Evolutionary conservation across 345 rosid species (phyloP), one percentile per base, ranked within the genome.

Genomic region (Raphanus sativus): DNA sequence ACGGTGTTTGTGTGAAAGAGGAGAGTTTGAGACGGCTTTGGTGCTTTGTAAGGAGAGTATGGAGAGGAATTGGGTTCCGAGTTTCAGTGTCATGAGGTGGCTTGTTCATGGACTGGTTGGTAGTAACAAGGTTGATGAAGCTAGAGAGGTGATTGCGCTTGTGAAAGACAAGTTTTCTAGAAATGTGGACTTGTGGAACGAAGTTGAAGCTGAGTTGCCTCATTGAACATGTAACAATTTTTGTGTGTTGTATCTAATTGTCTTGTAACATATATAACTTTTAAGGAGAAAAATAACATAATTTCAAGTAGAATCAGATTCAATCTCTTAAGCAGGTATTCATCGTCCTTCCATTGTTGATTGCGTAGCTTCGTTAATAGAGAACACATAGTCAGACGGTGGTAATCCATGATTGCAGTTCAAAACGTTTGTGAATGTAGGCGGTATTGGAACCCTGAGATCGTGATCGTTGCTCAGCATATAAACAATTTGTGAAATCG

Each of bases 1-100:
- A 61, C 67, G 83, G 40, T 85, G 36, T 17, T 85, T 91, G 70
- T 88, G 96, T 30, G 71, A 82, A 82, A 83, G 84, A 30, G 71
- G 84, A 70, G 90, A 92, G 30, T 91, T 88, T 30, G 94, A 91
- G 81, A 61, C 84, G 0, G 96, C 96, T 1, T 63, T 87, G 85
- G 52, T 67, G 24, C 26, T 88, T 25, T 91, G 90, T 67, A 83
- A 65, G 69, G 86, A 80, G 78, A 85, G 92, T 71, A 88, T 91
- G 76, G 88, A 62, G 76, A 88, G 83, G 71, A 83, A 85, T 30
- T 89, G 97, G 96, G 83, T 89, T 68, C 99, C 99, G 0, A 80
- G 82, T 75, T 81, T 87, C 15, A 54, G 84, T 0, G 85, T 85
- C 6, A 89, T 87, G 95, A 90, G 85, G 82, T 74, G 77, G 10